phyloP scores from a whole-genome alignment of 192 early-diverging fungal genomes.

The Gaertneriomyces sp. region DNA sequence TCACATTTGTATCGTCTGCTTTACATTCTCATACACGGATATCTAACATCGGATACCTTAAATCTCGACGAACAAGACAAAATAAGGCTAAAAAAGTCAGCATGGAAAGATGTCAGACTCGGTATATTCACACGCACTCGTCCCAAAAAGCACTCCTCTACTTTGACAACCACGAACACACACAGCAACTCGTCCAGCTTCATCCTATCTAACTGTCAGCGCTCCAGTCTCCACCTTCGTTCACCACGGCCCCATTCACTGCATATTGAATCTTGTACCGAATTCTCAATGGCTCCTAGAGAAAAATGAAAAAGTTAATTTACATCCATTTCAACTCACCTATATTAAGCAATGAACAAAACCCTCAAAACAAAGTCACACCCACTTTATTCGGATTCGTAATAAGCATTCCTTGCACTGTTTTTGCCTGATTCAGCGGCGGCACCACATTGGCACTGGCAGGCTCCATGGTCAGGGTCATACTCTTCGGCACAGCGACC shows the following conservation, averaged over 20 bases:
- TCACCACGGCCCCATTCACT: slow-evolving; percentile 56
- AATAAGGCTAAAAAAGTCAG: no score
- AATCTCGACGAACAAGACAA: no score
- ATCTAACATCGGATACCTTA: no score
- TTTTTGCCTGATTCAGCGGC: slow-evolving; percentile 46
- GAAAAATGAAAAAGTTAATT: background rate
- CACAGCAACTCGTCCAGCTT: background rate
- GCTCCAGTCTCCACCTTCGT: slow-evolving; percentile 45
- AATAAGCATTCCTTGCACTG: slow-evolving; percentile 42
- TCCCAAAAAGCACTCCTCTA: no score
- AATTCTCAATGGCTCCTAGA: slow-evolving; percentile 41
- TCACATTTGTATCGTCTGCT: no score
- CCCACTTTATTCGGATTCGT: slow-evolving; percentile 43
- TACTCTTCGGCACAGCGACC: slow-evolving; percentile 53
- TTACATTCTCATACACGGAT: no score
- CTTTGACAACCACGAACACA: no score
- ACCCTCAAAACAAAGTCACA: background rate
- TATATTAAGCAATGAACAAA: background rate
- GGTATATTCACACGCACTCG: no score
- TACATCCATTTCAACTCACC: background rate
- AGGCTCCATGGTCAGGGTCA: slow-evolving; percentile 48
- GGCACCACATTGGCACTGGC: slow-evolving; percentile 35
- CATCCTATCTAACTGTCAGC: slow-evolving; percentile 9
- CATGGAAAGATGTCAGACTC: no score
- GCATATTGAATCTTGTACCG: slow-evolving; percentile 46